A percentile compares a stretch with the other conserved stretches of the same genome.
These are phyloP conservation scores for Fraxinus albicans DNA, from an alignment of 305 asterid genomes.

Conservation along the genomic window DNA sequence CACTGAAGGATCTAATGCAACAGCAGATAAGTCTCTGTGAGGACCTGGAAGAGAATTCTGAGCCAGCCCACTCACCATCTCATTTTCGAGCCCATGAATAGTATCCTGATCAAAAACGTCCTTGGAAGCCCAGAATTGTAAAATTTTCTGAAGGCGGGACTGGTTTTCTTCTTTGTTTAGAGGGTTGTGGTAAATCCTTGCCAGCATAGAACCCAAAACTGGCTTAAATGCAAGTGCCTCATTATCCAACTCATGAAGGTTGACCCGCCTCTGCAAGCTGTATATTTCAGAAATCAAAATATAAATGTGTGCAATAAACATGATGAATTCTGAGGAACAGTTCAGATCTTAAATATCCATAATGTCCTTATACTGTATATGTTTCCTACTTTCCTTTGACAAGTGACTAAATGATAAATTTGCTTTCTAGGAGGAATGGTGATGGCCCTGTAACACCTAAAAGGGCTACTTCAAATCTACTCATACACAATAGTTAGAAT, in stretches of 20 bases:
- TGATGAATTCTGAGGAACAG: not conserved
- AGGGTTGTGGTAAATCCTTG: slow-evolving; percentile 83
- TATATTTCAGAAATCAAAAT: slow-evolving; percentile 22
- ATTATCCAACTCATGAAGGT: slow-evolving; percentile 76
- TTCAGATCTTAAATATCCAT: not conserved
- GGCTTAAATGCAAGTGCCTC: slow-evolving; percentile 96
- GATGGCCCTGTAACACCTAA: slow-evolving; percentile 1
- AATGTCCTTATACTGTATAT: not conserved
- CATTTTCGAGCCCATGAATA: slow-evolving; percentile 65
- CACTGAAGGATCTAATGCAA: slow-evolving; percentile 54
- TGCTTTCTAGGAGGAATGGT: not conserved
- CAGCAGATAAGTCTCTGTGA: slow-evolving; percentile 41
- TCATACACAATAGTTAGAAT: not conserved
- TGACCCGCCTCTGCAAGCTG: slow-evolving; percentile 90
- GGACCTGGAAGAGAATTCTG: slow-evolving; percentile 53
- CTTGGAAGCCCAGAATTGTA: slow-evolving; percentile 95
- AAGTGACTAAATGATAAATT: not conserved
- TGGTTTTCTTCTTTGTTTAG: slow-evolving; percentile 94
- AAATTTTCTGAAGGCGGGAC: slow-evolving; percentile 80
- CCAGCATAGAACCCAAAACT: slow-evolving; percentile 88
- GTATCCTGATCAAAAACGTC: slow-evolving; percentile 92
- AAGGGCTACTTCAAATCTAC: not conserved
- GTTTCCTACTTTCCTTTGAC: not conserved
- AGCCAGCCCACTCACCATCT: slow-evolving; percentile 69
- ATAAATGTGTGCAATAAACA: not conserved